Base-by-base conservation (phyloP, 371 early-diverging fungal genomes). In the Coemansia sp. region DNA sequence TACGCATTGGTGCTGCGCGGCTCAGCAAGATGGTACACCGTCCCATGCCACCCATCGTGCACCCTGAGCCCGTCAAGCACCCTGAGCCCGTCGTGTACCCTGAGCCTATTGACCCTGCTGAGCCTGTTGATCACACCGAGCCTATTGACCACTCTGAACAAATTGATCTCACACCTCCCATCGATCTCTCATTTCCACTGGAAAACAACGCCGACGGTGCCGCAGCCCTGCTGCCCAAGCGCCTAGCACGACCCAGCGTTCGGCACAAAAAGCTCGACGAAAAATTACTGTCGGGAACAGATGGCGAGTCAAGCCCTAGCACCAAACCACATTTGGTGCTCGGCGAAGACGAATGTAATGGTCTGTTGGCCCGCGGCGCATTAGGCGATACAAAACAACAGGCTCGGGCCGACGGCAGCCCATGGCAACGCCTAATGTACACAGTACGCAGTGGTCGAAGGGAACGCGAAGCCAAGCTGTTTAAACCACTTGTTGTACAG, bases 311-410 rank as follows among this genome's bases (percentile, higher is more conserved):
- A 16, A 40, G 22, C 16, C 5, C 66, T 45, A 66, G 26, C 48
- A 16, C 10, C 16, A 5, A 47, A 13, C 24, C 18, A n/a, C 53
- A 37, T 10, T 7, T 22, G 3, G 29, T 6, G 34, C 47, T 14
- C 0, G 61, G n/a, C 22, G 62, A 39, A 22, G 75, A 74, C 5
- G 67, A 66, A 4, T 66, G 62, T 61, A 74, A 74, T 51, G 75
- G 75, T 0, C 58, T 74, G 57, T 29, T 74, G 27, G 75, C 75
- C 16, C 71, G 67, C 3, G 75, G 75, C 18, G 75, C 75, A 6
- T 42, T 60, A 4, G 75, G 42, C 53, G 75, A 74, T 40, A 71
- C 70, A n/a, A 66, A 66, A 40, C 71, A 74, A 55, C 66, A 60
- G 3, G 71, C 71, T 4, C 40, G 59, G 1, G 71, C 75, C 16